These are phyloP conservation scores for Friedmanniomyces simplex DNA, from an alignment of 495 filamentous ascomycete genomes.

Conservation along the genomic window DNA sequence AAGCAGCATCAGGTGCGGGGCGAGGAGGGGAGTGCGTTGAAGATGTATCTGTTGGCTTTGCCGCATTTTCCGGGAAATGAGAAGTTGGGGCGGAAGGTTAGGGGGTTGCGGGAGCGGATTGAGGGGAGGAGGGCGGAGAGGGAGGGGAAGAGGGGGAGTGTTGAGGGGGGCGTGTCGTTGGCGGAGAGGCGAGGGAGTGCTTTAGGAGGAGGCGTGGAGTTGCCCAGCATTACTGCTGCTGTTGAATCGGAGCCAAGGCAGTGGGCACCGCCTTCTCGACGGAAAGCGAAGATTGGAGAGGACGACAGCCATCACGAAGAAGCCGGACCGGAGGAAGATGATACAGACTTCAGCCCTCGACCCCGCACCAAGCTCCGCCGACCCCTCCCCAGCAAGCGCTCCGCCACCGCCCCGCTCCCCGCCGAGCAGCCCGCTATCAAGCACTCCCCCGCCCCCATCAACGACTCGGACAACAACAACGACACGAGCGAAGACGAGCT, in stretches of 20 bases:
- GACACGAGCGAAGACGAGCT: conserved; percentile 14
- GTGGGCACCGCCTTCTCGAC: neutral
- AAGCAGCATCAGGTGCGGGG: conserved; percentile 80
- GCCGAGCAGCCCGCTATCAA: conserved; percentile 17
- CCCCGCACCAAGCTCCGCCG: conserved; percentile 32
- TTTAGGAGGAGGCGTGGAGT: neutral
- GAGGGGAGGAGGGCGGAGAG: conserved; percentile 35
- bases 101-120: conserved; percentile 52
- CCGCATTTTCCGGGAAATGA: conserved; percentile 79
- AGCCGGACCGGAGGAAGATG: conserved; percentile 4
- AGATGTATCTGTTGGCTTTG: conserved; percentile 75
- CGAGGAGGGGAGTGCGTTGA: conserved; percentile 66
- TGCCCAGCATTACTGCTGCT: neutral
- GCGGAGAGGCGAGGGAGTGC: neutral
- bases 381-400: conserved; percentile 23
- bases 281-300: conserved; percentile 26
- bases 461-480: neutral
- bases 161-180: neutral
- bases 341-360: conserved; percentile 33
- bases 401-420: conserved; percentile 15
- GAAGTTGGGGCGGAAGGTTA: conserved; percentile 71
- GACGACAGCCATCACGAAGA: conserved; percentile 32
- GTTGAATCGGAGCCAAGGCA: neutral
- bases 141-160: conserved; percentile 17
- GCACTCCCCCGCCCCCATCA: conserved; percentile 1